Conservation (phyloP, 441 rosid genomes). For the Gossypium schwendimanii region DNA sequence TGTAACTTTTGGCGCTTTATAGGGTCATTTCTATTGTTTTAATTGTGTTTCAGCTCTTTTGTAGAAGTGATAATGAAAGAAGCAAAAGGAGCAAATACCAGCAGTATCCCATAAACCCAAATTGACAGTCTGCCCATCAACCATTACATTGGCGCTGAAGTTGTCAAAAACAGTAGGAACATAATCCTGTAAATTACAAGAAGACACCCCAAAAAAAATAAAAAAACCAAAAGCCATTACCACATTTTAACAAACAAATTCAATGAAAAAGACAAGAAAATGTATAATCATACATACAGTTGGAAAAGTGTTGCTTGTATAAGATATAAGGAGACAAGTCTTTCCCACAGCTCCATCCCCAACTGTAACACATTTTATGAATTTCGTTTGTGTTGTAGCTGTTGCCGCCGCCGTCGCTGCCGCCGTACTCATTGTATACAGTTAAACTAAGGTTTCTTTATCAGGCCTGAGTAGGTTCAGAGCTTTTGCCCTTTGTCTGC, state of each 20-base stretch:
- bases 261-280: background rate
- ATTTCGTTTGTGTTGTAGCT: constrained; percentile 42
- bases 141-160: constrained; percentile 50
- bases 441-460: background rate
- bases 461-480: constrained; percentile 10
- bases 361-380: constrained; percentile 62
- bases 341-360: constrained; percentile 72
- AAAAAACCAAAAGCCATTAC: background rate
- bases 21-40: background rate
- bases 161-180: constrained; percentile 58
- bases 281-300: constrained; percentile 25
- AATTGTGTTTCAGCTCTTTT: background rate
- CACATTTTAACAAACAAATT: background rate
- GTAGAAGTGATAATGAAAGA: background rate
- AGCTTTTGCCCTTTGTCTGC: background rate
- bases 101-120: constrained; percentile 63
- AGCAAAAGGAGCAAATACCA: constrained; percentile 30
- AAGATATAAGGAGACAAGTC: constrained; percentile 56
- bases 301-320: constrained; percentile 60
- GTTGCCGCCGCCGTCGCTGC: constrained; percentile 26
- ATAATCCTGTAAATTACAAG: constrained; percentile 35
- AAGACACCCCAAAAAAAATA: background rate
- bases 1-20: too few relatives aligned
- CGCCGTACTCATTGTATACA: constrained; percentile 10
- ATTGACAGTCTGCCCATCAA: constrained; percentile 48